Evolutionary conservation across 1,284 basidiomycete species (phyloP), one percentile per base, ranked within the genome.

Genomic region (Pterulicium gracile): DNA sequence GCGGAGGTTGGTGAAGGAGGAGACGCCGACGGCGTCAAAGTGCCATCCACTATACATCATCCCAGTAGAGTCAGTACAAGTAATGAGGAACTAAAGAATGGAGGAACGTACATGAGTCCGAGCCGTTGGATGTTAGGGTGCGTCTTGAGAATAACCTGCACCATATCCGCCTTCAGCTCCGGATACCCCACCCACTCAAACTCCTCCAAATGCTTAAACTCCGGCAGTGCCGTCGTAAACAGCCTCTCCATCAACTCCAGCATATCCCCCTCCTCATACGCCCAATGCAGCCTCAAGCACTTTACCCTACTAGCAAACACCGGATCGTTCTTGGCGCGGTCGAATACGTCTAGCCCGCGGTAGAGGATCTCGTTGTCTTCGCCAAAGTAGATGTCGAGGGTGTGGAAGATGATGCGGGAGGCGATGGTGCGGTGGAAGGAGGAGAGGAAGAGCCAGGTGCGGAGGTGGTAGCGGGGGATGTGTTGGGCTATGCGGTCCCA

Each of bases 141-240:
- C 34, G 66, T 72, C 2, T 64, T 56, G 3, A 77, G 59, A 1
- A 82, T 64, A 4, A 65, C 68, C 52, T 76, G 67, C 0, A 83
- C 77, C 68, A 78, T 75, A 44, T 80, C 77, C 5, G 64, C 73
- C 10, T 72, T 68, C 56, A 81, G 63, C 56, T 81, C 79, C 1
- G 78, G 79, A 54, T 81, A 81, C 3, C 79, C 79, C 18, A 81
- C 79, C 79, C 79, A 83, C 59, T 83, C 79, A 55, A 81, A 79
- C 50, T 80, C 76, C 21, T 64, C 58, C 5, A 81, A 61, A 10
- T 70, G 68, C 48, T 64, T 77, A 60, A 81, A 81, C 24, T 73
- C 72, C 1, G 77, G 75, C 3, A 81, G 64, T 1, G 76, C 71
- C 3, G 70, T 73, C 44, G 72, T 72, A 59, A 81, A 77, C 42